phyloP scores from a whole-genome alignment of 306 rosid genomes.

The Oxytropis ochrocephala region DNA sequence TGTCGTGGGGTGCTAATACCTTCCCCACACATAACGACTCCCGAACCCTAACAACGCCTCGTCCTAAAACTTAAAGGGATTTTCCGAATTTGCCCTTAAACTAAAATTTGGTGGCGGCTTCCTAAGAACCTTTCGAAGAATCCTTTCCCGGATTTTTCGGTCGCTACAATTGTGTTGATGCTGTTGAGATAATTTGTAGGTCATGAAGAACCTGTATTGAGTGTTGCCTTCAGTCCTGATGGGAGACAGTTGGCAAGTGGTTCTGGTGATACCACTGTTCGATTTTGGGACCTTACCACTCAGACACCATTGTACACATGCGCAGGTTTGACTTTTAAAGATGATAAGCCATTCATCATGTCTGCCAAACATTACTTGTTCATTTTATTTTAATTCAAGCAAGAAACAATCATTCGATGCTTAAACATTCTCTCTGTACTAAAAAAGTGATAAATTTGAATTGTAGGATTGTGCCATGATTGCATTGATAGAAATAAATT shows the following conservation, averaged over 20 bases:
- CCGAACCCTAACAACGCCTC: too few species aligned
- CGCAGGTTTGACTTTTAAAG: conserved; percentile 52
- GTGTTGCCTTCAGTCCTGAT: conserved; percentile 94
- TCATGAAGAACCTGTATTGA: conserved; percentile 76
- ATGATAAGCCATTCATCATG: conserved; percentile 18
- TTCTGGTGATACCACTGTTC: conserved; percentile 90
- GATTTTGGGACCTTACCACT: conserved; percentile 85
- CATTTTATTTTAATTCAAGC: background rate
- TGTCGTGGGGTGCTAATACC: too few species aligned
- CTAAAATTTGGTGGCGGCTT: too few species aligned
- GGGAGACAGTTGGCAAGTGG: conserved; percentile 90
- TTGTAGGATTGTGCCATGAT: background rate
- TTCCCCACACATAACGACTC: too few species aligned
- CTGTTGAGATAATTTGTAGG: conserved; percentile 43
- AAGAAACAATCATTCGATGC: background rate
- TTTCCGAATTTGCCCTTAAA: too few species aligned
- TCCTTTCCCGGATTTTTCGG: too few species aligned
- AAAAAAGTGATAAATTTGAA: background rate
- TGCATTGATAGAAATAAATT: background rate
- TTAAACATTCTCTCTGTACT: background rate
- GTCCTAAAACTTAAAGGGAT: too few species aligned
- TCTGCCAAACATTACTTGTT: background rate
- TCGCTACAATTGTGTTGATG: background rate
- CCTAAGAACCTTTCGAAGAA: too few species aligned
- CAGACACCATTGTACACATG: conserved; percentile 84